Base-by-base conservation (phyloP, 352 stramenopile genomes). In the Poterioochromonas sp. region DNA sequence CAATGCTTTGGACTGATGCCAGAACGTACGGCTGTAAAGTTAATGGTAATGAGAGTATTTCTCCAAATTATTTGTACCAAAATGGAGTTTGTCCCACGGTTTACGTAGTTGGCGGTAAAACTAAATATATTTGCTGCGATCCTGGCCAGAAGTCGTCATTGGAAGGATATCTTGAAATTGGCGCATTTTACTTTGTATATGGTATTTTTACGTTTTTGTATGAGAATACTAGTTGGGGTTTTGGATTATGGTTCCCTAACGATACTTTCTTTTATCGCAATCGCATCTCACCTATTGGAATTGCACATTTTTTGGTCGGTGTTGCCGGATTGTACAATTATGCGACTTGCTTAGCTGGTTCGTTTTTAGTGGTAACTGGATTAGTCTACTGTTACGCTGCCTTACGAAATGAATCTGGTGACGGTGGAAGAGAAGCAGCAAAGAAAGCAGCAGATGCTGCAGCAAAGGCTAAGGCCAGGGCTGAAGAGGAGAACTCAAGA, bases 161-260 rank as follows among this genome's bases (percentile, higher is more conserved):
- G 3, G 1, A 35, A n/a, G 58, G 51, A 18, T 69, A 54, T n/a
- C 2, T 5, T 34, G 5, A 1, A 12, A 64, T 80, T 32, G 80
- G 80, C 29, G 22, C 68, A 11, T 37, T 80, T 44, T 62, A 60
- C 71, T 44, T 82, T 2, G 26, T 80, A 11, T 70, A 64, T 20
- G 78, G 54, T 22, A 26, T 82, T 0, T 34, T 58, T 3, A 60
- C 73, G 20, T 12, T 73, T 69, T 18, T 65, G 20, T 78, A 79
- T 29, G 80, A 83, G 58, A 60, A 73, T 40, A 65, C 37, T 22
- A n/a, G 62, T 15, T 65, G 73, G 43, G 73, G 73, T 34, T 77
- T 64, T 69, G 79, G 79, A 32, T 60, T 82, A 34, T 82, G 39
- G n/a, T 73, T 79, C 29, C 80, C 80, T 26, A 76, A 76, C 44